Evolutionary conservation across 305 asterid genomes (phyloP).

Genomic region (Fraxinus angustifolia): DNA sequence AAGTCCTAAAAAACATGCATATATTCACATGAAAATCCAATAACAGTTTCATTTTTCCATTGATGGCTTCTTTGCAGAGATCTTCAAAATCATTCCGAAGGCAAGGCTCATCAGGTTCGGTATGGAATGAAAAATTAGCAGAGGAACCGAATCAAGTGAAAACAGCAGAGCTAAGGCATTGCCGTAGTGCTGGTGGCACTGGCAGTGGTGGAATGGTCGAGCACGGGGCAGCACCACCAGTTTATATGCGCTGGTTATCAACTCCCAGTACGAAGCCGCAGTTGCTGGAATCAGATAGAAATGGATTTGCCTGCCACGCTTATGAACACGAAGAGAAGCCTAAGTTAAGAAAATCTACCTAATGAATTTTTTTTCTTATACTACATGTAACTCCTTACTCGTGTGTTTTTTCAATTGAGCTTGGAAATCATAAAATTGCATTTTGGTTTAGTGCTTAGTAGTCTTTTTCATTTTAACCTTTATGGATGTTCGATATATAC

Average conservation of each 20-base stretch:
- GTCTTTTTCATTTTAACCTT: neutral
- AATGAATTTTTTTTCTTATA: neutral
- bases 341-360: neutral
- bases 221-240: neutral
- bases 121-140: conserved; percentile 5
- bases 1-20: neutral
- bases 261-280: neutral
- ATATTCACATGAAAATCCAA: neutral
- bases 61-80: conserved; percentile 25
- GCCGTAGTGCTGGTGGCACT: neutral
- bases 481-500: neutral
- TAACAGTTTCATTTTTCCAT: neutral
- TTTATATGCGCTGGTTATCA: conserved; percentile 11
- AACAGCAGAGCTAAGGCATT: conserved; percentile 23
- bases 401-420: neutral
- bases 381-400: neutral
- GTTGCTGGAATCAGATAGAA: neutral
- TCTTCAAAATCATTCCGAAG: conserved; percentile 24
- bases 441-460: too few species aligned
- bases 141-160: neutral
- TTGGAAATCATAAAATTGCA: neutral
- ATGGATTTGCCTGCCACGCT: neutral
- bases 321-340: neutral
- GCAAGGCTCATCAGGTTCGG: conserved; percentile 23
- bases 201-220: neutral